A percentile compares a stretch with the other conserved stretches of the same genome.
These are phyloP conservation scores for Solanum neorickii DNA, from an alignment of 257 asterid genomes.

Conservation along the genomic window DNA sequence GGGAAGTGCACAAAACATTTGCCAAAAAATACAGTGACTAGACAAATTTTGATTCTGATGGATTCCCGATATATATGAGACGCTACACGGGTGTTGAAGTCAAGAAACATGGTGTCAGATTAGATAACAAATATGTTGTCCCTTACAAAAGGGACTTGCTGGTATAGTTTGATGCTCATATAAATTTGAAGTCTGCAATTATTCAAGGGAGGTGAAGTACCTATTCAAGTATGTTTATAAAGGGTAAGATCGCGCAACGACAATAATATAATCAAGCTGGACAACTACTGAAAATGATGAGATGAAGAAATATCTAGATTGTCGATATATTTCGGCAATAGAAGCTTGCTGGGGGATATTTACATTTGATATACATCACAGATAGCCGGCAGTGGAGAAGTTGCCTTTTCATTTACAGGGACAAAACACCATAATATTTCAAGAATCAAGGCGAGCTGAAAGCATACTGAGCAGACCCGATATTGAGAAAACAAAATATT, in stretches of 20 bases:
- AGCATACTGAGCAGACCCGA: background rate
- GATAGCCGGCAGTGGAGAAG: background rate
- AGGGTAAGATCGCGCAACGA: background rate
- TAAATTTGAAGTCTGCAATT: background rate
- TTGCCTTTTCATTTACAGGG: background rate
- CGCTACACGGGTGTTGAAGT: background rate
- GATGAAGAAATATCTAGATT: background rate
- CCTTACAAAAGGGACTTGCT: background rate
- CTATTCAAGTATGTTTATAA: background rate
- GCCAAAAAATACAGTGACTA: background rate
- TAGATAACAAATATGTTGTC: background rate
- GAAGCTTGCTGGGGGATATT: background rate
- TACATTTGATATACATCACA: background rate
- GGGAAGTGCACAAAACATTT: background rate
- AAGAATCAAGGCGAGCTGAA: background rate
- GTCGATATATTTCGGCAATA: background rate
- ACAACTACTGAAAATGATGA: background rate
- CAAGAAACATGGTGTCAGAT: background rate
- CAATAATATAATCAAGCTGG: no score
- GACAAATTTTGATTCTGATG: background rate
- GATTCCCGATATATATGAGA: background rate
- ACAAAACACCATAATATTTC: background rate
- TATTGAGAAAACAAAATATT: background rate
- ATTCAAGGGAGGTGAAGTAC: background rate
- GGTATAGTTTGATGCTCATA: background rate